Percentiles rank a stretch among this genome's conserved stretches.
Conservation (phyloP, 192 early-diverging fungal species). For the Chytriomyces sp. region DNA sequence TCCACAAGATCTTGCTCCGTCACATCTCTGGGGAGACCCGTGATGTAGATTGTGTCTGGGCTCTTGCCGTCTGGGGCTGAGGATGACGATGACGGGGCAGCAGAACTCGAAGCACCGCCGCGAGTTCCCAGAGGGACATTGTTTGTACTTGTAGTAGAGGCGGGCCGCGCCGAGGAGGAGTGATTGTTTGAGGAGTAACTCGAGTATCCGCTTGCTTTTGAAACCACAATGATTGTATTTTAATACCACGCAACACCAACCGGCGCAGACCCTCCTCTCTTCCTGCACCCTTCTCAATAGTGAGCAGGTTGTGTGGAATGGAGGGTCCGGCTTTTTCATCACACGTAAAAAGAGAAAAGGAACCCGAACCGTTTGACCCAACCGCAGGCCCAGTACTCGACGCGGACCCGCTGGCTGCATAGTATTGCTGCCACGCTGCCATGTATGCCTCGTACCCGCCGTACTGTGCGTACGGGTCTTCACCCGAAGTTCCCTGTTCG, state of each 20-base stretch:
- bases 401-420: background rate
- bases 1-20: constrained; percentile 68
- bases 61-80: constrained; percentile 40
- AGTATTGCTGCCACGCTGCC: constrained; percentile 21
- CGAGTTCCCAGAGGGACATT: constrained; percentile 8
- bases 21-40: constrained; percentile 61
- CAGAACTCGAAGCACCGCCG: background rate
- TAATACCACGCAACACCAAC: too few relatives aligned
- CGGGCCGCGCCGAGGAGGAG: background rate
- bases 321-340: background rate
- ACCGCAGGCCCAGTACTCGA: background rate
- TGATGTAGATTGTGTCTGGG: constrained; percentile 75
- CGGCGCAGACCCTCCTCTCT: too few relatives aligned
- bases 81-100: background rate
- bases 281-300: background rate
- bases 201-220: too few relatives aligned
- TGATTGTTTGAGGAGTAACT: too few relatives aligned
- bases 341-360: background rate
- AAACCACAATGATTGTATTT: too few relatives aligned
- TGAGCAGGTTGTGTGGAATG: background rate
- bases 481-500: background rate
- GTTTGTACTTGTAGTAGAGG: constrained; percentile 7
- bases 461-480: constrained; percentile 31
- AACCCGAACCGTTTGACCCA: constrained; percentile 1
- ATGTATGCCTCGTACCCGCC: constrained; percentile 29